phyloP scores from a whole-genome alignment of 371 early-diverging fungal genomes.

The Syncephalastrum sp. region DNA sequence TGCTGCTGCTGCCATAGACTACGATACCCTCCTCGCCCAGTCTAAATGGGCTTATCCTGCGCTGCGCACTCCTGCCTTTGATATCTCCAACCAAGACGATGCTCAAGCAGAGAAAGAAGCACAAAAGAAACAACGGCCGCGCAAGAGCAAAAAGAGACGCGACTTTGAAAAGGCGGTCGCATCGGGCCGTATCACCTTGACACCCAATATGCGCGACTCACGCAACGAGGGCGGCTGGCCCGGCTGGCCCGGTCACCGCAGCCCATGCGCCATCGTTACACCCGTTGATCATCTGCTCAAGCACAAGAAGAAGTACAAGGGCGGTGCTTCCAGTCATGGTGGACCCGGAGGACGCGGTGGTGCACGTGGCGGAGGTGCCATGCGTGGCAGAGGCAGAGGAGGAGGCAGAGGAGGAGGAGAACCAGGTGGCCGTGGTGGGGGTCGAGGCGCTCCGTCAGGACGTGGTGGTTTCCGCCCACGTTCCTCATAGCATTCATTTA shows the following conservation, averaged over 20 bases:
- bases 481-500: no score
- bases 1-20: conserved; percentile 21
- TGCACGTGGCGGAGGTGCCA: conserved; percentile 2
- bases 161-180: conserved; percentile 40
- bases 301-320: conserved; percentile 2
- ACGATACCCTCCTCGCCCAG: conserved; percentile 32
- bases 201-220: conserved; percentile 41
- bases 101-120: conserved; percentile 6
- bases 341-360: no score
- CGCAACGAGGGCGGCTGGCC: conserved; percentile 45
- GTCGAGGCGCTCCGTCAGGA: background rate
- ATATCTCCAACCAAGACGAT: conserved; percentile 17
- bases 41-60: conserved; percentile 32
- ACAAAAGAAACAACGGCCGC: conserved; percentile 19
- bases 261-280: conserved; percentile 29
- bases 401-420: conserved; percentile 2
- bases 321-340: background rate
- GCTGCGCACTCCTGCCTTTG: conserved; percentile 19
- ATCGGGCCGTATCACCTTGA: conserved; percentile 22
- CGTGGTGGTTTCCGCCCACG: background rate
- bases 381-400: background rate
- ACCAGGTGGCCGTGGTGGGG: no score
- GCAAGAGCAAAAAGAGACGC: conserved; percentile 46
- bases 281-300: conserved; percentile 9
- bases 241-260: conserved; percentile 49